Evolutionary conservation across 768 basidiomycete genomes (phyloP), one percentile per base, ranked within the genome.

Genomic region (Tulasnella sp.): DNA sequence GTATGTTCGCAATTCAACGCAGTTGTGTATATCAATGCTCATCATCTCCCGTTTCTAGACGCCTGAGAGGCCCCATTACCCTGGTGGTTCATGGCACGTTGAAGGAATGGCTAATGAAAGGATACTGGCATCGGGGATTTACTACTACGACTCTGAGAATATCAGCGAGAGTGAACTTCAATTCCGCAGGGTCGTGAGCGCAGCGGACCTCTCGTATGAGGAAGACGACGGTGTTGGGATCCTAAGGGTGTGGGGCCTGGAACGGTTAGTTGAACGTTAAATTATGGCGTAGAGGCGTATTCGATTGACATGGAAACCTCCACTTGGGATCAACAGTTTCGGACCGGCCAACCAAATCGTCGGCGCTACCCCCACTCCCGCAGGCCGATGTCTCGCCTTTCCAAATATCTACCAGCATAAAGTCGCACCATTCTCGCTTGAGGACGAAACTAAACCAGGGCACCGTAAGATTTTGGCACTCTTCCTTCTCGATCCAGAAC

Each of bases 171-270:
- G 83, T 31, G 78, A 82, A 11, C 83, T 87, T 28, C 83, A 81
- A 24, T 87, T 88, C 81, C 85, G 87, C 1, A 83, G 0, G 50
- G 84, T 54, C 18, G 72, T 81, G 72, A 0, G 48, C 77, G 20
- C 81, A n/a, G 83, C 85, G 72, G 76, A 83, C 41, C 84, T 84
- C 74, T 28, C 80, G 1, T 18, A 85, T 41, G 60, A 77, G 22
- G 42, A 80, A 20, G 46, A 76, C 20, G 83, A 86, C 58, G 82
- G 82, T 0, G 72, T 9, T 78, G 87, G 48, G 86, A 84, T 79
- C 86, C 86, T 34, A 9, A 79, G 83, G 28, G 89, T 88, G 0
- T 90, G 90, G 90, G 90, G 90, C 18, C 82, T 91, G 40, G 64
- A 69, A 22, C 40, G 40, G 58, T 78, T 37, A 42, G 74, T 48